Evolutionary conservation across 306 rosid species (phyloP).

Genomic region (Fagus crenata): DNA sequence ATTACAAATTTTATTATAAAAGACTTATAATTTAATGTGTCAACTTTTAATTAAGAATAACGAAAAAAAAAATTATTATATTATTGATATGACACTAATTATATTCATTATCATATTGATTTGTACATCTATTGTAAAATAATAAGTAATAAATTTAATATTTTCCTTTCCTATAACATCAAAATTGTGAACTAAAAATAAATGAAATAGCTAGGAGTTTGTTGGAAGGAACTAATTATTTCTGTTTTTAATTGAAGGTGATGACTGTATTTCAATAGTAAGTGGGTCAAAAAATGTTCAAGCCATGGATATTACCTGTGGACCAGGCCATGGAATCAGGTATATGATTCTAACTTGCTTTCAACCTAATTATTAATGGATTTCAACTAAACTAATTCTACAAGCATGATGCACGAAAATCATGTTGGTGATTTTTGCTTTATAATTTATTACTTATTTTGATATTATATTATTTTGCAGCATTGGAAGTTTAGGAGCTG

Average conservation of each 20-base stretch:
- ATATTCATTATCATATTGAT: too few relatives aligned
- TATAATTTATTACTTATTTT: background rate
- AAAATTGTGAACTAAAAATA: too few relatives aligned
- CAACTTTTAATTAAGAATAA: too few relatives aligned
- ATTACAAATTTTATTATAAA: too few relatives aligned
- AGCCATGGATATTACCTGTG: constrained; percentile 56
- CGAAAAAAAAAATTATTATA: too few relatives aligned
- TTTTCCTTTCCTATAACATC: too few relatives aligned
- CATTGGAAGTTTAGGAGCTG: constrained; percentile 85
- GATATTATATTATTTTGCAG: constrained; percentile 33
- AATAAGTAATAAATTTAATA: too few relatives aligned
- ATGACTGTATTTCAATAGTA: constrained; percentile 90
- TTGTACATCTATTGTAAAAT: too few relatives aligned
- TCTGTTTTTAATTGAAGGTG: constrained; percentile 46
- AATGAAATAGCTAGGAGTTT: too few relatives aligned
- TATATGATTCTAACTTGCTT: constrained; percentile 9
- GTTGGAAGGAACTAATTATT: background rate
- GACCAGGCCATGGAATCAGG: constrained; percentile 99
- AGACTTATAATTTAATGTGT: too few relatives aligned
- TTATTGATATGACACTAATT: too few relatives aligned
- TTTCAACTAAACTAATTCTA: background rate
- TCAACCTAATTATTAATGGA: background rate
- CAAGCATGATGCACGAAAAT: constrained; percentile 1
- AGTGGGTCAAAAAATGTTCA: constrained; percentile 65
- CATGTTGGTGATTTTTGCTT: background rate